Conservation (phyloP, 345 rosid genomes). For the Salix caprea region DNA sequence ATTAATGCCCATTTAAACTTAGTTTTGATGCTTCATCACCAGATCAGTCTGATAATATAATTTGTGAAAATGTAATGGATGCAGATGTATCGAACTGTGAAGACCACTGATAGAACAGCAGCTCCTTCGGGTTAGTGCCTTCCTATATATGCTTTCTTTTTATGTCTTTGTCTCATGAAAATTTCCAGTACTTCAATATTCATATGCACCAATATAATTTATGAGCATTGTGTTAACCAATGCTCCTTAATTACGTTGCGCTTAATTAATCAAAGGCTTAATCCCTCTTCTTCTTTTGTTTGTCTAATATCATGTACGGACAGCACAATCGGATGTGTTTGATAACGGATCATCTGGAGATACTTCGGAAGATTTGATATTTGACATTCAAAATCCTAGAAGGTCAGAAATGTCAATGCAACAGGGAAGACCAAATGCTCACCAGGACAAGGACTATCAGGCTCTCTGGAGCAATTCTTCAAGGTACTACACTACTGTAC, state of each 20-base stretch:
- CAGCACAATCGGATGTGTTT: slow-evolving; percentile 66
- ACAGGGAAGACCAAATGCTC: slow-evolving; percentile 36
- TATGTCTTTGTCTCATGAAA: neutral
- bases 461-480: slow-evolving; percentile 77
- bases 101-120: slow-evolving; percentile 65
- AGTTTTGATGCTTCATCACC: neutral
- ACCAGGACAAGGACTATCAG: slow-evolving; percentile 41
- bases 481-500: slow-evolving; percentile 25
- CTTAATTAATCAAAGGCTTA: neutral
- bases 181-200: neutral
- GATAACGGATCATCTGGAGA: slow-evolving; percentile 85
- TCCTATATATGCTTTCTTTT: neutral
- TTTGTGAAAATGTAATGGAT: neutral
- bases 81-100: slow-evolving; percentile 75
- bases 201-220: neutral
- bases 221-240: neutral
- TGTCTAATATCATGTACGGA: neutral
- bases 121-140: slow-evolving; percentile 52
- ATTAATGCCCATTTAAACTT: neutral
- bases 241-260: neutral
- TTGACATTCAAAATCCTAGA: slow-evolving; percentile 57
- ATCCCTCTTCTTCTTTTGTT: neutral
- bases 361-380: slow-evolving; percentile 79
- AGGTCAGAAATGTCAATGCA: slow-evolving; percentile 43
- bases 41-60: neutral